These are phyloP conservation scores for Metschnikowia baotianmanensis DNA, from an alignment of 805 yeast genomes.

Conservation along the genomic window DNA sequence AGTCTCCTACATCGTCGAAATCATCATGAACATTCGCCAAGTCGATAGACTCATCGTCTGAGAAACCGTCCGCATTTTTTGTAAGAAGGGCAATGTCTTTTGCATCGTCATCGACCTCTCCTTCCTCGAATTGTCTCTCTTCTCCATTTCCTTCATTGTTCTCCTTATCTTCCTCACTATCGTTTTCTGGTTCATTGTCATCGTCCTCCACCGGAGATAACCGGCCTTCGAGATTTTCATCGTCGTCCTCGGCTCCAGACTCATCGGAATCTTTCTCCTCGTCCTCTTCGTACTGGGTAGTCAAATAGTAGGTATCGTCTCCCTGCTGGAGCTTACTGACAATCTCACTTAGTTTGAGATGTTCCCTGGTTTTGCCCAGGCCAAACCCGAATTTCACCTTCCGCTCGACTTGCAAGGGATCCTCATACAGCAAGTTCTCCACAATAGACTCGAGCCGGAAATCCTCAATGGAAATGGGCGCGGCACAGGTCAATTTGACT, in stretches of 20 bases:
- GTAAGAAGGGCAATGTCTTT: neutral
- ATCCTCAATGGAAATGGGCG: conserved; percentile 28
- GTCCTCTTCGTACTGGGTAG: conserved; percentile 64
- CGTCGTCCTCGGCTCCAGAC: conserved; percentile 1
- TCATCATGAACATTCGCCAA: conserved; percentile 9
- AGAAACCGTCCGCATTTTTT: neutral
- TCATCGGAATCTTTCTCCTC: conserved; percentile 20
- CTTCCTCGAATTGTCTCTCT: neutral
- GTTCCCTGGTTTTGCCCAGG: conserved; percentile 53
- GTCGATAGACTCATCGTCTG: conserved; percentile 10
- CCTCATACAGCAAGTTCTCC: conserved; percentile 35
- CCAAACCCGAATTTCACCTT: conserved; percentile 65
- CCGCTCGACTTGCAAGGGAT: conserved; percentile 53
- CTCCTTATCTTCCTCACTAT: neutral
- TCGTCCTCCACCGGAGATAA: no score
- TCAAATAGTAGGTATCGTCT: conserved; percentile 52
- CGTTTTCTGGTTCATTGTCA: neutral
- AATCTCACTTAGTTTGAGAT: conserved; percentile 50
- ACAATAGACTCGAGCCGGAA: conserved; percentile 35
- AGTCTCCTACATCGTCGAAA: conserved; percentile 32
- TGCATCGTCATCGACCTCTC: neutral
- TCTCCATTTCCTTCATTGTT: neutral
- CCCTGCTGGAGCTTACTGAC: conserved; percentile 41
- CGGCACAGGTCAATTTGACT: conserved; percentile 36
- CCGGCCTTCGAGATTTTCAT: neutral